These are phyloP conservation scores for Aspergillus sp. DNA, from an alignment of 2,329 filamentous ascomycete species.

Conservation along the genomic window DNA sequence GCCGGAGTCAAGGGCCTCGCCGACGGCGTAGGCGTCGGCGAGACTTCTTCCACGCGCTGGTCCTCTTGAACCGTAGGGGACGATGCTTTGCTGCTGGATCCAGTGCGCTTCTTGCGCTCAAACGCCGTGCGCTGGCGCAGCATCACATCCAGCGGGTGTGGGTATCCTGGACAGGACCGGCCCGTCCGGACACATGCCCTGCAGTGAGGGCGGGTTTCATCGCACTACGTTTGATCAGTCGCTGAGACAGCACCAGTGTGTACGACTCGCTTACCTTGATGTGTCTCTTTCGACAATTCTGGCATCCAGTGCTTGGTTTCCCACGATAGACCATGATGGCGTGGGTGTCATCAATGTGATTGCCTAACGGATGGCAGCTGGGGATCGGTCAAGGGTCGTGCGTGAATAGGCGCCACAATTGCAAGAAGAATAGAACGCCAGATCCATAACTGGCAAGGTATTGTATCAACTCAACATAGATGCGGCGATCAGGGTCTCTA, in stretches of 20 bases:
- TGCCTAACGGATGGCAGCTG: neutral
- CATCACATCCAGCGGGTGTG: slow-evolving; percentile 28
- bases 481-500: too few species aligned
- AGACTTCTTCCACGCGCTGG: neutral
- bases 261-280: slow-evolving; percentile 24
- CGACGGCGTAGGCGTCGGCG: neutral
- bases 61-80: neutral
- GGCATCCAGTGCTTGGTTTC: slow-evolving; percentile 27
- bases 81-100: neutral
- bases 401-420: neutral
- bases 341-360: neutral
- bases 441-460: too few species aligned
- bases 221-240: slow-evolving; percentile 21
- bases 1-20: neutral
- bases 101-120: slow-evolving; percentile 13
- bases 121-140: slow-evolving; percentile 25
- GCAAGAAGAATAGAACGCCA: too few species aligned
- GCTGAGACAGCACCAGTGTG: neutral
- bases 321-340: slow-evolving; percentile 26
- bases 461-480: too few species aligned
- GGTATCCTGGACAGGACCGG: slow-evolving; percentile 28
- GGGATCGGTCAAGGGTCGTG: neutral
- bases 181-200: slow-evolving; percentile 26
- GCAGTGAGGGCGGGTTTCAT: slow-evolving; percentile 30
- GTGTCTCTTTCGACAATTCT: slow-evolving; percentile 27